Evolutionary conservation across 2,329 filamentous ascomycete species (phyloP), one percentile per base, ranked within the genome.

Genomic region (Aschersonia sp.): DNA sequence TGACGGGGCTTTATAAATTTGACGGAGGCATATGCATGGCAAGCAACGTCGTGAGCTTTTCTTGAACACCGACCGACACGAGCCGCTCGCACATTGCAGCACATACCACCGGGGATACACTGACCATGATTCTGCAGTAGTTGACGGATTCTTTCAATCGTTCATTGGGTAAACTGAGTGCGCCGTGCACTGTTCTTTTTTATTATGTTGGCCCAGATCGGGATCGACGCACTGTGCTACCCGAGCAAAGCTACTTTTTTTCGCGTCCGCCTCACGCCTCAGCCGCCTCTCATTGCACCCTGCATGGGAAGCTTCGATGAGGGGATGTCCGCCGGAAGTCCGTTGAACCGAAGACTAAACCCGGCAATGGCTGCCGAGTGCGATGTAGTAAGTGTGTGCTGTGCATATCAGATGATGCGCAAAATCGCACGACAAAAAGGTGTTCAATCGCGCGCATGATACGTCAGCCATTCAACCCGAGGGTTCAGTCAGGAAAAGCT

Each of bases 151-250:
- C 8, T 39, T 39, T 22, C 22, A 22, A 22, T 39, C 35, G 35
- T 39, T 39, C 9, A 8, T 8, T 7, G 11, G 41, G 41, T 4
- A 44, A 44, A 9, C 14, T 9, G 30, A 30, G 8, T 44, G 8
- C 12, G 35, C 12, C 35, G 12, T 9, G 9, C 35, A 9, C 12
- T 4, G 35, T 39, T 22, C 22, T 3, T 4, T 22, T 22, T 22
- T 22, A 22, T 22, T 22, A 39, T 30, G 31, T 10, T 32, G n/a
- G 14, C 31, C 10, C 30, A 44, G 42, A 44, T 44, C 42, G 42
- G n/a, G 42, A 44, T 44, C 42, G 42, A 30, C 43, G 43, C 43
- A 45, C 43, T 45, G 43, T 45, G 43, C 22, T 22, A 22, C 22
- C 22, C 22, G 22, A 22, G 29, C 29, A 32, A 7, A 45, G 43